These are phyloP conservation scores for Collybiopsis confluens DNA, from an alignment of 768 basidiomycete genomes.

Conservation along the genomic window DNA sequence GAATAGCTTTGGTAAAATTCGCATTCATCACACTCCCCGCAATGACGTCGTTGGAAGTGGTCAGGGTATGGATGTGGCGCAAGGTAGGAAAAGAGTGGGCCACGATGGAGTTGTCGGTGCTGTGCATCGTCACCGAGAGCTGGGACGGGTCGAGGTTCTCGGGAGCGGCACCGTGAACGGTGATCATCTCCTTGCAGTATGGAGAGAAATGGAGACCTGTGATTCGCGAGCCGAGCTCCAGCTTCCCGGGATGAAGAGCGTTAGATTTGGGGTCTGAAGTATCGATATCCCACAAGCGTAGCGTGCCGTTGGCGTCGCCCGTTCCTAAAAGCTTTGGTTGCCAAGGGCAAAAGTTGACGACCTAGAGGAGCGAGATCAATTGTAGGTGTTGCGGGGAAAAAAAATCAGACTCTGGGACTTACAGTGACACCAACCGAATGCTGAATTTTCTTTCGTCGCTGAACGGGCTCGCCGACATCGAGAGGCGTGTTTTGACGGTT, in stretches of 20 bases:
- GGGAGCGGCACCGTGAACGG: slow-evolving; percentile 53
- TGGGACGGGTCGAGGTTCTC: not conserved
- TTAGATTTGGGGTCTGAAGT: slow-evolving; percentile 29
- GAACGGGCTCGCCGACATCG: slow-evolving; percentile 51
- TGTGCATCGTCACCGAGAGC: not conserved
- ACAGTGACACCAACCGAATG: slow-evolving; percentile 59
- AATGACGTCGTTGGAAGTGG: slow-evolving; percentile 46
- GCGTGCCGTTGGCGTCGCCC: slow-evolving; percentile 53
- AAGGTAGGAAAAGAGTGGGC: slow-evolving; percentile 61
- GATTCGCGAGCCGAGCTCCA: slow-evolving; percentile 56
- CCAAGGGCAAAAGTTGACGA: slow-evolving; percentile 88
- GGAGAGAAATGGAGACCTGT: slow-evolving; percentile 72
- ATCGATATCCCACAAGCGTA: slow-evolving; percentile 48
- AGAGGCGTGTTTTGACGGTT: slow-evolving; percentile 45
- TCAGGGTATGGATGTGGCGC: slow-evolving; percentile 39
- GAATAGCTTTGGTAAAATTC: slow-evolving; percentile 48
- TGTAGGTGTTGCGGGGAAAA: not conserved
- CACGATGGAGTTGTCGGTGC: slow-evolving; percentile 33
- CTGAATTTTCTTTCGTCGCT: slow-evolving; percentile 65
- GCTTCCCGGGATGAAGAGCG: slow-evolving; percentile 35
- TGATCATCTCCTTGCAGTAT: slow-evolving; percentile 82
- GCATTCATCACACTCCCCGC: slow-evolving; percentile 52
- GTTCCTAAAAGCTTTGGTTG: slow-evolving; percentile 72
- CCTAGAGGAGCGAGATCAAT: slow-evolving; percentile 46
- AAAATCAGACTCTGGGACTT: slow-evolving; percentile 13